Base-by-base conservation (phyloP, 306 rosid species). In the Acacia acuminata region DNA sequence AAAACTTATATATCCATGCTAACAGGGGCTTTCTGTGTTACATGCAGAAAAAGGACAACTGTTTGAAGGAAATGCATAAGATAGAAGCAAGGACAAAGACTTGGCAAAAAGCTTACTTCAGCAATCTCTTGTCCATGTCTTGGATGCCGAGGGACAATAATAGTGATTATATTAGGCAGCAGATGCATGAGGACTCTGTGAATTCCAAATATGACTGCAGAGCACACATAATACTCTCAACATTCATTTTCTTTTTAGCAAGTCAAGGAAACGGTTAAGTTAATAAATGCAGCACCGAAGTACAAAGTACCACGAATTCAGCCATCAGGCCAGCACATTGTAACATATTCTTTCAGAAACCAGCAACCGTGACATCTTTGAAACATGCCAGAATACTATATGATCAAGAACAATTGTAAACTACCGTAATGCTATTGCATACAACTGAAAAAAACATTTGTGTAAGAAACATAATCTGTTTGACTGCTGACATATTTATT, bases 61-160 rank as follows among this genome's bases (percentile, higher is more conserved):
- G 30, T 77, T 63, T 32, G 66, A 56, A 81, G 40, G 79, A 53
- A 75, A 40, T n/a, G 69, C 7, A 8, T 64, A 22, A 75, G 60
- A 27, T 15, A 53, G 17, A 86, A 66, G 71, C 17, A 55, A 19
- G 56, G 34, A 56, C 10, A 38, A 74, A 55, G 74, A 73, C 53
- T 61, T 75, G 44, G 78, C 19, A 36, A 47, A 76, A 63, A 77
- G 25, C 92, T 64, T 85, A 93, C 99, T 84, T 83, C 83, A 76
- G 92, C 97, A 79, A 96, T 93, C 86, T 93, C 92, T 81, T 71
- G 87, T 76, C 97, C 99, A 82, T 93, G 90, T 36, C 69, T 85
- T 58, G 97, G 96, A 91, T 91, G 88, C 65, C 94, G 93, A 73
- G 98, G 97, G 50, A 89, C 98, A 84, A 96, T 88, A 73, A 96